Base-by-base conservation (phyloP, 768 basidiomycete species). In the Exsudoporus frostii region DNA sequence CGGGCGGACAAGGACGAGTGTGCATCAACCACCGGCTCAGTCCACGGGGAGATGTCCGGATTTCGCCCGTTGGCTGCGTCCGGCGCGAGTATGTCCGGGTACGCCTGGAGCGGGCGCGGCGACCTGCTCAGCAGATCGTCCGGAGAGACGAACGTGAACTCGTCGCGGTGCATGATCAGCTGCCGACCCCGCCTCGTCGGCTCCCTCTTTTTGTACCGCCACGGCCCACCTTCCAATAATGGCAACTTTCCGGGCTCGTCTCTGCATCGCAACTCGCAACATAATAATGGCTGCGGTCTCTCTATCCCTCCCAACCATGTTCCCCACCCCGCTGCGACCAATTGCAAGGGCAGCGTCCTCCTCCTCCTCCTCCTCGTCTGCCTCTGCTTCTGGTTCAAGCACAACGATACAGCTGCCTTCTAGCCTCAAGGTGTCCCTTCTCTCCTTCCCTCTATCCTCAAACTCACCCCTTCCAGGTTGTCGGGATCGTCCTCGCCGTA, bases 401-500 rank as follows among this genome's bases (percentile, higher is more conserved):
- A 68, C 75, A 0, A 51, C 80, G n/a, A 62, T 69, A 20, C 36
- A 60, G 29, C 69, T 62, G 64, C 72, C 51, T 48, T 72, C 56
- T 1, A 84, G 80, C 59, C 80, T 84, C 68, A 84, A 84, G 73
- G 82, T 82, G 17, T 29, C 60, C 54, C 34, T 8, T 15, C 25
- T 37, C 41, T 38, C 19, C 30, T 33, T 9, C 43, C 5, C 24
- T 54, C 20, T 17, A 7, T 15, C 9, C 24, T 1, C 10, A 20
- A 33, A 38, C 55, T 58, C 36, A 59, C 39, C 20, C 34, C 19
- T n/a, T 24, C 33, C 65, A 88, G 86, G 61, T 90, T 65, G 83
- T 90, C 59, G 90, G 90, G 11, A 82, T 92, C 60, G 69, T 90
- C 43, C 80, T 92, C 54, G 89, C 91, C 45, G 67, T 93, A 46